Base-by-base conservation (phyloP, 257 asterid species). In the Voacanga thouarsii region DNA sequence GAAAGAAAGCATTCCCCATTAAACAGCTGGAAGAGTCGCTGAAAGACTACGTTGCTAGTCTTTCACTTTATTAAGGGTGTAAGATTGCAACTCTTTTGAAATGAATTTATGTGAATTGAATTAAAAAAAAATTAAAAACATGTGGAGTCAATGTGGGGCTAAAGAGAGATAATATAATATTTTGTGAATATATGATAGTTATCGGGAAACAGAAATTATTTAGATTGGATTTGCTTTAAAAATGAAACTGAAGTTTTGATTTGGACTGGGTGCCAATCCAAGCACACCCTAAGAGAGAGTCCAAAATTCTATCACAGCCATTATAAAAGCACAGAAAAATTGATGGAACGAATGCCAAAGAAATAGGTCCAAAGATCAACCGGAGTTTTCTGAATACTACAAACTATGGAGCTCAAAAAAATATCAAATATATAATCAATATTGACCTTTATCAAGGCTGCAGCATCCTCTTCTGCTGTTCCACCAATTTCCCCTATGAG, bases 381-480 rank as follows among this genome's bases (percentile, higher is more conserved):
- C 3, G 24, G 19, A 18, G 71, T 33, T 33, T 37, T 15, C n/a
- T n/a, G n/a, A 37, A 14, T 66, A 66, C 15, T 30, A 5, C 24
- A 66, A 37, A 15, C 10, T 67, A 67, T 3, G 15, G 30, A 39
- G 51, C 51, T 39, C 18, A 67, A 67, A 6, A 4, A 15, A 5
- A 39, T 21, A 15, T 18, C 28, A 11, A 67, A 39, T 41, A 39
- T 2, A 67, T 18, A 49, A n/a, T 28, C 26, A 60, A 12, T 51
- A 49, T 79, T 82, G 71, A 94, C 99, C 97, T 92, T 94, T 85
- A 94, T 91, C 67, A 94, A 92, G 75, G 98, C 94, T 1, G 98
- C 98, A 76, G 96, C 99, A 78, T 94, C 99, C 86, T 94, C 99
- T 87, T 94, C 99, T 39, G 98, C 98, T n/a, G 98, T 92, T 82